Evolutionary conservation across 495 filamentous ascomycete species (phyloP).

Genomic region (Penicillium atrosanguineum): DNA sequence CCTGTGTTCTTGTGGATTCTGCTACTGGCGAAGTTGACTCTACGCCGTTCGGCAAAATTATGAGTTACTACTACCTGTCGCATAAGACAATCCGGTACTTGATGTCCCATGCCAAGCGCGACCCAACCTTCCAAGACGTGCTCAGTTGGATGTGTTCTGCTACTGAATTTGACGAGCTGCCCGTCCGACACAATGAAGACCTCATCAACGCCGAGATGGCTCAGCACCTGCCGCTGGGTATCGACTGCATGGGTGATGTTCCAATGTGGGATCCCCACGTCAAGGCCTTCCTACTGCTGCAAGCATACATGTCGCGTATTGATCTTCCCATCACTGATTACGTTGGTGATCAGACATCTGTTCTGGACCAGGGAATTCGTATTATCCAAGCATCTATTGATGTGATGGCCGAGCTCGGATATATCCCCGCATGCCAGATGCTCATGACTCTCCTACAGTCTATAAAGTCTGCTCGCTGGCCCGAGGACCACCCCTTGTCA

Average conservation of each 20-base stretch:
- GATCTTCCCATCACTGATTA: slow-evolving; percentile 95
- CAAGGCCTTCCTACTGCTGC: slow-evolving; percentile 90
- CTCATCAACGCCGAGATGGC: slow-evolving; percentile 93
- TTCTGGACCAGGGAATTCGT: slow-evolving; percentile 94
- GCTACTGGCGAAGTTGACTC: slow-evolving; percentile 82
- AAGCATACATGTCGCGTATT: slow-evolving; percentile 91
- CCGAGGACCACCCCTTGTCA: slow-evolving; percentile 71
- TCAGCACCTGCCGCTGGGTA: slow-evolving; percentile 68
- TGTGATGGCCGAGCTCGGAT: slow-evolving; percentile 87
- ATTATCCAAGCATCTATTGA: slow-evolving; percentile 91
- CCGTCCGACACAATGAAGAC: slow-evolving; percentile 98
- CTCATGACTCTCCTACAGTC: slow-evolving; percentile 87
- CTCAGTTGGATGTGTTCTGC: slow-evolving; percentile 90
- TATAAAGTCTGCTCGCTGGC: slow-evolving; percentile 92
- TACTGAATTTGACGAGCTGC: slow-evolving; percentile 95
- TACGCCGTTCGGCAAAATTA: slow-evolving; percentile 92
- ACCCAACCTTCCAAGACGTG: slow-evolving; percentile 80
- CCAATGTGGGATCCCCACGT: slow-evolving; percentile 99
- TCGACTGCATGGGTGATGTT: slow-evolving; percentile 64
- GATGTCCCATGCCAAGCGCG: slow-evolving; percentile 67
- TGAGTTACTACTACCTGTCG: slow-evolving; percentile 98
- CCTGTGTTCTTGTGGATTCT: slow-evolving; percentile 75
- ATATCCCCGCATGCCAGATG: slow-evolving; percentile 65
- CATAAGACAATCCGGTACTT: slow-evolving; percentile 92
- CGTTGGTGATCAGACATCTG: slow-evolving; percentile 85